Base-by-base conservation (phyloP, 1,139 yeast species). In the Ashbya aceris region DNA sequence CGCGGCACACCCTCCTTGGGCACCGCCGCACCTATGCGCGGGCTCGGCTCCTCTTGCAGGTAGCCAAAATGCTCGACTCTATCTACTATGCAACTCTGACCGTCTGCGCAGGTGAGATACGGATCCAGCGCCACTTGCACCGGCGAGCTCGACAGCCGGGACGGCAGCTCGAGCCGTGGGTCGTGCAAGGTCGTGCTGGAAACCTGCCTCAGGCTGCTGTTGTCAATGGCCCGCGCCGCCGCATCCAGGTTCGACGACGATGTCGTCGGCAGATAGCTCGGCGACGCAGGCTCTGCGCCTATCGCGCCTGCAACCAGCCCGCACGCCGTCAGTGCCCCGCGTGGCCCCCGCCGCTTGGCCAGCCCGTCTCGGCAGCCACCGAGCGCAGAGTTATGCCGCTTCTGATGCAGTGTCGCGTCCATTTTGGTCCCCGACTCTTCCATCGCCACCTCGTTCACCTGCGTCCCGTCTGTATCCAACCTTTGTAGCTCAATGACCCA, bases 351-450 rank as follows among this genome's bases (percentile, higher is more conserved):
- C 43, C 58, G 54, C 47, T 60, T 55, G 45, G 23, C 23, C 6
- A 17, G 23, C 23, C 23, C 23, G 23, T 17, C 23, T 17, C 23
- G 23, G 23, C 23, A 17, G 23, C 23, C 23, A 17, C 23, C 23
- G 5, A 17, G 55, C 40, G 50, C 54, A 1, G 66, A 62, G 39
- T 56, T 56, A 33, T 61, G 66, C 43, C 67, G 56, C 42, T 60
- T 60, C 45, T 53, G 61, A 31, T 57, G 59, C 31, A 43, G 17
- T 26, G 31, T 30, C 7, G 46, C 27, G 14, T 38, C 39, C n/a
- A n/a, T 23, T 9, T 8, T 11, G 10, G 37, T n/a, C n/a, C 29
- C 10, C 12, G n/a, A 17, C n/a, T n/a, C 29, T 17, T 17, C 23
- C 23, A 17, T 17, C 23, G 23, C 23, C 23, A 17, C 23, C 23